Percentiles rank a stretch among this genome's conserved stretches.
Evolutionary conservation across 305 asterid genomes (phyloP).

Genomic region (Solanum hybrid): DNA sequence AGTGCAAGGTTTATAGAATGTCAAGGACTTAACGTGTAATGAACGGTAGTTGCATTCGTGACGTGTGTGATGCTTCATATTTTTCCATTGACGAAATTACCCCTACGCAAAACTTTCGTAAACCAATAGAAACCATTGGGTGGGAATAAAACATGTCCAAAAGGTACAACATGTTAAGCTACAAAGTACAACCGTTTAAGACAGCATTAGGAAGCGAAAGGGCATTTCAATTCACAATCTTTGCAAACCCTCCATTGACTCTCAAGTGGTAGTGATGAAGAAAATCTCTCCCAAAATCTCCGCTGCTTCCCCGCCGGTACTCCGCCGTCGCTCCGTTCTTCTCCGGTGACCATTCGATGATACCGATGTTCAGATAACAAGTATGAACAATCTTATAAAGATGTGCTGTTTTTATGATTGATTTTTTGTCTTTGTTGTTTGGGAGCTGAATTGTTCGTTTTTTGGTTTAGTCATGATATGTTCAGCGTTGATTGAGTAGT

Average conservation of each 20-base stretch:
- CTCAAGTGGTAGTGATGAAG: neutral
- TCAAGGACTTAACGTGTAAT: neutral
- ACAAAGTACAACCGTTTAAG: neutral
- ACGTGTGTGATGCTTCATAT: neutral
- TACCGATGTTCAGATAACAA: neutral
- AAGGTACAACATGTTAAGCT: neutral
- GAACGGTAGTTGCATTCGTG: neutral
- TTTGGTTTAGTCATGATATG: neutral
- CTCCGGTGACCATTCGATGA: neutral
- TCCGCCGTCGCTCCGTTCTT: neutral
- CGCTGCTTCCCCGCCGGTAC: neutral
- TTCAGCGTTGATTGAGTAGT: neutral
- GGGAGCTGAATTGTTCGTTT: neutral
- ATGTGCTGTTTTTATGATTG: neutral
- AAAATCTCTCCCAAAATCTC: neutral
- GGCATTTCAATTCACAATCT: neutral
- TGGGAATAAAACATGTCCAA: neutral
- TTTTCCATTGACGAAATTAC: neutral
- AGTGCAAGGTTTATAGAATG: neutral
- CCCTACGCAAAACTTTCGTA: neutral
- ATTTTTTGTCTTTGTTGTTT: neutral
- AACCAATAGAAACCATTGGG: neutral
- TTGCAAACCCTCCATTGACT: slow-evolving; percentile 3
- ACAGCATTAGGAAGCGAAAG: neutral
- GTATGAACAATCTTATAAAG: neutral